Percentiles rank a stretch among this genome's conserved stretches.
These are phyloP conservation scores for Coprinellus micaceus DNA, from an alignment of 768 basidiomycete genomes.

Conservation along the genomic window DNA sequence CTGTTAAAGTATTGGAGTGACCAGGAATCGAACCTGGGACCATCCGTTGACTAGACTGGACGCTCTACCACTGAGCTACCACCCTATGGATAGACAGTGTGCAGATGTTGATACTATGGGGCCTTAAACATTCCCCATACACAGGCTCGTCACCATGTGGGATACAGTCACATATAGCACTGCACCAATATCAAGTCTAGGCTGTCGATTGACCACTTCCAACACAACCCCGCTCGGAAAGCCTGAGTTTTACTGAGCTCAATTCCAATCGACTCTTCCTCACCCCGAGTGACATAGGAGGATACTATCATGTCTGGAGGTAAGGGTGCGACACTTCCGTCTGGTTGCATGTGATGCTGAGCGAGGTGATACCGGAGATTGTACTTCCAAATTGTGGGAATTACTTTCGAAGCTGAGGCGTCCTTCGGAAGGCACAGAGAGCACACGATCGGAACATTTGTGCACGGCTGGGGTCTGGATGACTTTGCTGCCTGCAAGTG, in stretches of 20 bases:
- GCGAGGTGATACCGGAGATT: neutral
- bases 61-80: no score
- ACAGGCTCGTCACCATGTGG: no score
- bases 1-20: no score
- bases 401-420: neutral
- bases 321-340: neutral
- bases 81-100: no score
- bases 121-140: no score
- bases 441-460: neutral
- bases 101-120: no score
- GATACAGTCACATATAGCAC: no score
- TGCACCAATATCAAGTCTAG: no score
- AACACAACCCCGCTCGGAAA: no score
- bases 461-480: neutral
- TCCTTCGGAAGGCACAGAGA: neutral
- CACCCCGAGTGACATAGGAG: neutral
- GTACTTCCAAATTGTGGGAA: slow-evolving; percentile 1
- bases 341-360: neutral
- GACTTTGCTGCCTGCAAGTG: neutral
- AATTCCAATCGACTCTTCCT: neutral
- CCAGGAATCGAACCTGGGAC: no score
- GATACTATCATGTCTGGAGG: neutral
- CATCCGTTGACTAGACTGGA: no score
- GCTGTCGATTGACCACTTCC: no score
- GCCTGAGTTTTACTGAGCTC: neutral